Evolutionary conservation across 306 rosid species (phyloP), one percentile per base, ranked within the genome.

Genomic region (Glycine tomentella): DNA sequence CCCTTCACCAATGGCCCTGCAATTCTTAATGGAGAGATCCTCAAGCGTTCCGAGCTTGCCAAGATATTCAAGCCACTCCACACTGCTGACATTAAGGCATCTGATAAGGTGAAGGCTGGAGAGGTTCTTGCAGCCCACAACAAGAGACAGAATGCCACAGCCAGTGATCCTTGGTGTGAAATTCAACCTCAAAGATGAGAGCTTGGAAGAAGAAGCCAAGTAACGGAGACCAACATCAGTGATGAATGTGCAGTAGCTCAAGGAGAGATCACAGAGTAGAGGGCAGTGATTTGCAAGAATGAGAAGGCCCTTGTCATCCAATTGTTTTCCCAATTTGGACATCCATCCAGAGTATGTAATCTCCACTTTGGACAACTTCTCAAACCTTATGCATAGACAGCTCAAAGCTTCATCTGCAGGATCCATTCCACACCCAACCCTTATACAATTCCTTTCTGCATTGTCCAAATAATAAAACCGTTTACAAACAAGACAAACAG

Each of bases 341-440:
- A 95, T 91, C 98, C 98, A 92, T 71, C 98, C 97, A 17, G 95
- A 81, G 68, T 95, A 92, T 16, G 86, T 84, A 25, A 95, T 91
- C 87, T 95, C 97, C 0, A 95, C 87, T 83, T 79, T 82, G 11
- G 86, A 86, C 88, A 95, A 86, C 66, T 85, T 90, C 3, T 56
- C 63, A 84, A 94, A 94, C 89, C 98, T 84, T 71, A 46, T 83
- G 63, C 98, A 94, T 4, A 94, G 76, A 52, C 87, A 84, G 12
- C 87, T 82, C 87, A 92, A 82, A 12, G 97, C 97, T 80, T 88
- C 91, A 82, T 91, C 89, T 7, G 97, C 94, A 75, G 98, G 98
- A 81, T 92, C 88, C 88, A 95, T 89, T 76, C 97, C 97, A 69
- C 95, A 95, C 13, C 98, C 98, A 72, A 92, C 87, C 77, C 87